Base-by-base conservation (phyloP, 1,284 basidiomycete genomes). In the Cyathus olla region DNA sequence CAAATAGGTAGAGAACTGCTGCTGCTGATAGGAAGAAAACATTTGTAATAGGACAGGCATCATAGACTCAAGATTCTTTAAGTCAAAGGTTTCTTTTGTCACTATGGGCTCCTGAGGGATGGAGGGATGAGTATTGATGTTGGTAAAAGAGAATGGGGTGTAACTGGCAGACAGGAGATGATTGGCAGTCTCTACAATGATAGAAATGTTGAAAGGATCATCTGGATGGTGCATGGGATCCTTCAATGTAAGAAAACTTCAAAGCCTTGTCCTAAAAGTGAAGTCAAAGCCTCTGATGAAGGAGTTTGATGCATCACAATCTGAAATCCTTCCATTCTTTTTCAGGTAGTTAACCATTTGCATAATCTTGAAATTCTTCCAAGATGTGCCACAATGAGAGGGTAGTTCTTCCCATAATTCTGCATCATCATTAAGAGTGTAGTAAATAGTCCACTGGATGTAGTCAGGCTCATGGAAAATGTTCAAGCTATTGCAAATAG, bases 171-270 rank as follows among this genome's bases (percentile, higher is more conserved):
- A 8, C 9, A 42, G 39, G 4, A 42, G 17, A 17, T 42, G 19
- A n/a, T n/a, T 17, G 6, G 39, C 19, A 4, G 39, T 17, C 10
- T 42, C 39, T 4, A 42, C 6, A n/a, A 42, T 19, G 17, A 4
- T 6, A 35, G 52, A 21, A 11, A 59, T 5, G 29, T 19, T 3
- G 17, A 19, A 53, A 13, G 49, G 35, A 24, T 52, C 57, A 11
- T 53, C 50, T 9, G 24, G 37, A n/a, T 53, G 57, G 29, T 59
- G 57, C 5, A 26, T 28, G 10, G 37, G 57, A 22, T 46, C n/a
- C 24, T 52, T 22, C 17, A 27, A 19, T 2, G 49, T 31, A 27
- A 59, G 49, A 39, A 53, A 51, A 49, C 37, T 17, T 26, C 21
- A 26, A 8, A 51, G 35, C 5, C 35, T 22, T 2, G 19, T 29